A percentile compares a stretch with the other conserved stretches of the same genome.
phyloP scores from a whole-genome alignment of 1,284 basidiomycete species.

The Pseudozyma tsukubaensis region DNA sequence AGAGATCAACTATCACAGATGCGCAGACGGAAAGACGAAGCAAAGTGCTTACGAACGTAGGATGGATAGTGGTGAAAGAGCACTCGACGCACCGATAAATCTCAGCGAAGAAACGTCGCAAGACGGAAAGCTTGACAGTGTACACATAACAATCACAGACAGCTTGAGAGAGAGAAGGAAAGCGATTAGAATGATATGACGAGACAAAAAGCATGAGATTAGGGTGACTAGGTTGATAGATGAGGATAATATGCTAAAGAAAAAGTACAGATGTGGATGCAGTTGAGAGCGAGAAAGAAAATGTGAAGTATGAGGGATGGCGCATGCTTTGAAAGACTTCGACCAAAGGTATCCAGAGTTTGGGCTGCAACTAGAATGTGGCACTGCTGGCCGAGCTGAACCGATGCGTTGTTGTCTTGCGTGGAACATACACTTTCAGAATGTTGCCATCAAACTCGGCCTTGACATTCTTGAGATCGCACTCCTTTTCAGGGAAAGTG shows the following conservation, averaged over 20 bases:
- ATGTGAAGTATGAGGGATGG: neutral
- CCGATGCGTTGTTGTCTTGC: neutral
- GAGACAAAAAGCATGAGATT: neutral
- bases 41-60: too few relatives aligned
- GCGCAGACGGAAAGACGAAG: too few relatives aligned
- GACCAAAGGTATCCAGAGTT: constrained; percentile 65
- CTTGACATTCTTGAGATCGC: constrained; percentile 49
- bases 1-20: too few relatives aligned
- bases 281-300: neutral
- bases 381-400: constrained; percentile 50
- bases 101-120: too few relatives aligned
- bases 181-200: too few relatives aligned
- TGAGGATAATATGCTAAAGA: neutral
- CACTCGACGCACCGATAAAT: too few relatives aligned
- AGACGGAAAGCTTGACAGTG: too few relatives aligned
- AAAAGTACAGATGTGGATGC: constrained; percentile 10
- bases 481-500: constrained; percentile 57
- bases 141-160: too few relatives aligned
- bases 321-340: neutral
- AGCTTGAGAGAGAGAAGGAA: too few relatives aligned
- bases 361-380: constrained; percentile 69
- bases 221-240: neutral
- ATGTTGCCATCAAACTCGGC: constrained; percentile 56
- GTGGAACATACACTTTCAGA: constrained; percentile 48
- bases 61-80: too few relatives aligned